Conservation (phyloP, 2,329 filamentous ascomycete species). For the Dendrostoma leiphaemia region DNA sequence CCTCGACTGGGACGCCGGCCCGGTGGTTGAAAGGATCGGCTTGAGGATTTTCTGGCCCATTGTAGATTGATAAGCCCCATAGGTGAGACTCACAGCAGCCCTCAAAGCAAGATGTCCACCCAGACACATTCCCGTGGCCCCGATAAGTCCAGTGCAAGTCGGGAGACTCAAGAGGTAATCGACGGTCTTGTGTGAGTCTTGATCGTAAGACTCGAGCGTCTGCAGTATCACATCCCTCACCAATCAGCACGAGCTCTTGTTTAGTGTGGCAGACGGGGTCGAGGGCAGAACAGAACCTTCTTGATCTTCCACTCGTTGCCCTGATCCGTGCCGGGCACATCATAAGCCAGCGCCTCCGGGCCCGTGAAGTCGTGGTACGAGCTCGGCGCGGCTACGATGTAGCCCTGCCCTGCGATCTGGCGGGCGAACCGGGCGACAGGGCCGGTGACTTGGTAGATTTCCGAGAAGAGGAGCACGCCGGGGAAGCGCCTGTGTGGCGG, state of each 20-base stretch:
- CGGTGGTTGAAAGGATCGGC: no score
- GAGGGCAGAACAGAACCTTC: constrained; percentile 50
- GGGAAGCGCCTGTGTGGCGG: constrained; percentile 63
- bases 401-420: constrained; percentile 89
- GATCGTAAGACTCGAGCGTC: constrained; percentile 84
- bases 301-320: constrained; percentile 85
- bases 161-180: constrained; percentile 68
- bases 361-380: constrained; percentile 93
- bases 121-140: constrained; percentile 86
- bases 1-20: no score
- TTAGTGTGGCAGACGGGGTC: neutral
- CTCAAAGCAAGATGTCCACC: constrained; percentile 79
- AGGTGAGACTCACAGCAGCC: constrained; percentile 43
- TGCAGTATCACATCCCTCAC: no score
- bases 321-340: constrained; percentile 80
- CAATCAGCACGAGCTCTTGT: neutral
- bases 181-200: constrained; percentile 67
- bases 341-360: constrained; percentile 79
- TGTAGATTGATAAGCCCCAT: no score
- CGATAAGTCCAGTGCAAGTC: constrained; percentile 79
- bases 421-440: constrained; percentile 86
- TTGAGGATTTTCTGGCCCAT: no score
- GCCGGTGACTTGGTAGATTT: constrained; percentile 81
- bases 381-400: constrained; percentile 87
- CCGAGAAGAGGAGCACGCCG: constrained; percentile 83